phyloP scores from a whole-genome alignment of 495 filamentous ascomycete species.

The Lasiosphaeria hispida region DNA sequence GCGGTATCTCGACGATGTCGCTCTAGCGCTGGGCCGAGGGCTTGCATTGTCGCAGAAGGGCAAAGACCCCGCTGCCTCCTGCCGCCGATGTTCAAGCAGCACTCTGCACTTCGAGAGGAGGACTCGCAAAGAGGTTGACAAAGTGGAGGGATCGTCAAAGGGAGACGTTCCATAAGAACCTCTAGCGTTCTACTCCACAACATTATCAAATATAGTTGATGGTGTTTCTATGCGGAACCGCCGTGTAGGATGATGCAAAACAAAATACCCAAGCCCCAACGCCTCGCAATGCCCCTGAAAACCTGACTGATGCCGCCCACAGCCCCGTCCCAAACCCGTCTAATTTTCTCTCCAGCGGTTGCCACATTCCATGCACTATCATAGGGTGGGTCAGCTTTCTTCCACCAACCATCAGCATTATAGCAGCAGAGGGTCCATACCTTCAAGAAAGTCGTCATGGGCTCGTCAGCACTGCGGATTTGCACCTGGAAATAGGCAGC shows the following conservation, averaged over 20 bases:
- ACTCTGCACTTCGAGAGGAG: too few relatives aligned
- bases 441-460: slow-evolving; percentile 95
- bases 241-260: too few relatives aligned
- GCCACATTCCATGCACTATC: slow-evolving; percentile 59
- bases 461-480: slow-evolving; percentile 97
- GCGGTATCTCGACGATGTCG: too few relatives aligned
- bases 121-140: neutral
- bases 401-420: neutral
- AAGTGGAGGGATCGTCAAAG: neutral
- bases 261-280: slow-evolving; percentile 18
- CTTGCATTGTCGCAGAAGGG: too few relatives aligned
- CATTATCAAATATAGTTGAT: neutral
- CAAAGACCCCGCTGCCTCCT: too few relatives aligned
- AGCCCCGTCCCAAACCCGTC: slow-evolving; percentile 1
- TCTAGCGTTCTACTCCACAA: neutral
- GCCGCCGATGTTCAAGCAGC: too few relatives aligned
- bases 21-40: too few relatives aligned
- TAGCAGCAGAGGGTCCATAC: slow-evolving; percentile 42
- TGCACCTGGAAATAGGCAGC: slow-evolving; percentile 96
- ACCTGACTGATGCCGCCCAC: slow-evolving; percentile 1
- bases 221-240: too few relatives aligned
- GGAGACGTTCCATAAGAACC: neutral
- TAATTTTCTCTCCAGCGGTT: slow-evolving; percentile 58
- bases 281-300: slow-evolving; percentile 22
- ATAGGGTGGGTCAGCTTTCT: slow-evolving; percentile 15